Conservation (phyloP, 345 rosid species). For the Aquilaria malaccensis region DNA sequence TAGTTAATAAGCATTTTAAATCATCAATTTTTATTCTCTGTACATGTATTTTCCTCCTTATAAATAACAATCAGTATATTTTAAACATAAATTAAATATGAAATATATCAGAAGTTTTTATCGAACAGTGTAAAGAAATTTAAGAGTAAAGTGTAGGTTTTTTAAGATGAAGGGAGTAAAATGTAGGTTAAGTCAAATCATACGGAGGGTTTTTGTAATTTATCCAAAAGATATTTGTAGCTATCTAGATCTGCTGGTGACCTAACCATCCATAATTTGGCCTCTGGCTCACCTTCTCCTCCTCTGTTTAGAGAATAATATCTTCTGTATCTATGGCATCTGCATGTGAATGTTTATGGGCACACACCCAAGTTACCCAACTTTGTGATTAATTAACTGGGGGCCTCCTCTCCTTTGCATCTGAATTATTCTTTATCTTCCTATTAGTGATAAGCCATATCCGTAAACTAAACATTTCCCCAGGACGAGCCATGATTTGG, state of each 20-base stretch:
- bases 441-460: not conserved
- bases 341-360: slow-evolving; percentile 4
- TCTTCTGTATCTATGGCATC: slow-evolving; percentile 2
- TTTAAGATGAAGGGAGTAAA: too few species aligned
- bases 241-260: slow-evolving; percentile 7
- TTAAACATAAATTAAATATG: too few species aligned
- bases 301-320: slow-evolving; percentile 7
- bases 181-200: too few species aligned
- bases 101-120: too few species aligned
- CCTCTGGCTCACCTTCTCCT: not conserved
- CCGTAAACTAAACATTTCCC: not conserved
- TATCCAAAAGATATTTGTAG: not conserved
- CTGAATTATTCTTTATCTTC: not conserved
- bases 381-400: not conserved
- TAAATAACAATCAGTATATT: too few species aligned
- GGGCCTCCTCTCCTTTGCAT: not conserved
- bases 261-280: slow-evolving; percentile 18
- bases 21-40: too few species aligned
- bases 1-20: too few species aligned
- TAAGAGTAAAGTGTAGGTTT: too few species aligned
- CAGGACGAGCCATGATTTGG: slow-evolving; percentile 14
- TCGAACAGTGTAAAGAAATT: too few species aligned
- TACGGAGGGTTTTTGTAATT: not conserved
- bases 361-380: slow-evolving; percentile 7
- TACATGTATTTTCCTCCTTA: too few species aligned